Evolutionary conservation across 177 flowering plant species (phyloP), one percentile per base, ranked within the genome.

Genomic region (Vitis hybrid): DNA sequence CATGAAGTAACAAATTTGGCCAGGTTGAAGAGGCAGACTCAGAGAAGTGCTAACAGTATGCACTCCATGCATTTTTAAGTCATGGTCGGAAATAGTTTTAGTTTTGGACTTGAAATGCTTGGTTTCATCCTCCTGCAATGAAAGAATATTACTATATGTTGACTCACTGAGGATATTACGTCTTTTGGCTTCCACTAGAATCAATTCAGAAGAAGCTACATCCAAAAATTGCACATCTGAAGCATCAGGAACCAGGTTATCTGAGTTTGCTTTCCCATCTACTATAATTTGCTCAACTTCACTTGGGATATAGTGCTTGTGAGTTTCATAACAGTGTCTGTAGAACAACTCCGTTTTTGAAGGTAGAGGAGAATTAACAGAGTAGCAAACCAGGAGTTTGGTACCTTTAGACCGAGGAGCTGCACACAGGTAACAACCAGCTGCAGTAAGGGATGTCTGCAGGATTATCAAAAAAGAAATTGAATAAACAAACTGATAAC

Each of bases 391-490:
- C 31, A 91, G 55, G 70, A 84, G 59, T 73, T 82, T 91, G 73
- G 94, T 81, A 64, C 98, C 98, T 73, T 83, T 89, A 24, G 95
- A 87, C 59, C 90, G 86, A 61, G 97, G 98, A 84, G 88, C 94
- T 58, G 95, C 84, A 82, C 92, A 92, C 70, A 95, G 92, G 83
- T 90, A 89, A 84, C 98, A 95, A 44, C 95, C 94, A 63, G 98
- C 95, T 60, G 89, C 97, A 54, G 97, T 91, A 57, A 94, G 79
- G 59, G 90, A 83, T 67, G 86, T 85, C 97, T 94, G 91, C 80
- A 82, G 19, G 68, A 69, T 68, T 59, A 70, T 64, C 22, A 64
- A 62, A 65, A 73, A 24, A n/a, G 49, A 19, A 59, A 7, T 62
- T 44, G 59, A 38, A 63, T 15, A 33, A 31, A 20, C 10, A 33